Evolutionary conservation across 257 asterid species (phyloP), one percentile per base, ranked within the genome.

Genomic region (Nicotiana sylvestris): DNA sequence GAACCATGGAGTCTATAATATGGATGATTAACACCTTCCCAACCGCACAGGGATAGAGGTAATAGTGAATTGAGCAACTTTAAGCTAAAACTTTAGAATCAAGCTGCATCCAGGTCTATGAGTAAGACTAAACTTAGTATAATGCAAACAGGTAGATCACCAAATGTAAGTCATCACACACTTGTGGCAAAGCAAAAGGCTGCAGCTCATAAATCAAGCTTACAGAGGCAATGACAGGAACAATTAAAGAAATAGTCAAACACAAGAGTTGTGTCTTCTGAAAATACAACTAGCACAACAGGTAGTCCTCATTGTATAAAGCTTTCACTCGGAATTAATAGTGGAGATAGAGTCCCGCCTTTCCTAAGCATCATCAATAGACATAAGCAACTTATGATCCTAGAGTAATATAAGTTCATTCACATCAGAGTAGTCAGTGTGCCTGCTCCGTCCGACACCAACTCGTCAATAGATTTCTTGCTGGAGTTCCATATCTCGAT

Each of bases 1-100:
- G 85, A 66, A 78, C 80, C 77, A 82, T 30, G 66, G 78, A 43
- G 61, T 62, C 33, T 65, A 30, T 29, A 30, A 29, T 27, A 65
- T 6, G 9, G 70, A 58, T 39, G 43, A 83, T 67, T 62, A 79
- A 51, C 51, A 81, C 35, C 10, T 80, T 76, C 39, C 67, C 39
- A 65, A 29, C 39, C 39, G 6, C 32, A n/a, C 9, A 29, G 29
- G n/a, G n/a, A 56, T 17, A 15, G 13, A 3, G 4, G 39, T 29
- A 56, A 74, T 78, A 46, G 66, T 33, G 43, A 65, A 13, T 65
- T 29, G 4, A 65, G 61, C 55, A 55, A 39, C 46, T 81, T 43
- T 57, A 64, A 16, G 27, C 61, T 18, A 17, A 37, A 27, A 35
- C 72, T 33, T 64, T 64, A 64, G 18, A 25, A 64, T 65, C 10